Evolutionary conservation across 1,284 basidiomycete genomes (phyloP).

Genomic region (Ganoderma leucocontextum): DNA sequence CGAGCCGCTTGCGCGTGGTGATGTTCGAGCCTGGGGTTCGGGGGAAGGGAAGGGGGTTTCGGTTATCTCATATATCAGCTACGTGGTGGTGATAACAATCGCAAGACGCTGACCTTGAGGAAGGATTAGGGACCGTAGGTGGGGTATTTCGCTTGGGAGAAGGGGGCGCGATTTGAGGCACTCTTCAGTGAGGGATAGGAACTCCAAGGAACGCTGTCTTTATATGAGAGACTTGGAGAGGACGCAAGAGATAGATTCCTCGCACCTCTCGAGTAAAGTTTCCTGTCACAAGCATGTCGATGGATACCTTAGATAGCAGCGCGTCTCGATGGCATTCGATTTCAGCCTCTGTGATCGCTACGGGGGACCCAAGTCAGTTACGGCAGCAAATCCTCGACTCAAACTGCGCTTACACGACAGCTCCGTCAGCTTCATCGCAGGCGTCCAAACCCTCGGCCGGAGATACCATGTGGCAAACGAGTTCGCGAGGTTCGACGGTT

Average conservation of each 20-base stretch:
- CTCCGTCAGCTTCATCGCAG: conserved; percentile 39
- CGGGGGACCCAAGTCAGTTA: not conserved
- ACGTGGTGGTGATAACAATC: not conserved
- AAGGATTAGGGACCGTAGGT: conserved; percentile 35
- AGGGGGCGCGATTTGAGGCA: conserved; percentile 31
- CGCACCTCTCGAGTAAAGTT: conserved; percentile 37
- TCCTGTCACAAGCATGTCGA: conserved; percentile 39
- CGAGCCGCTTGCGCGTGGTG: conserved; percentile 32
- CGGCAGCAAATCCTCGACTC: not conserved
- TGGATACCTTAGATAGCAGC: conserved; percentile 34
- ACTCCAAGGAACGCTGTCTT: conserved; percentile 18
- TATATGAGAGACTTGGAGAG: not conserved
- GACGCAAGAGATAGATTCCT: not conserved
- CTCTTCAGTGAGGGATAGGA: conserved; percentile 29
- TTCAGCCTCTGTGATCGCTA: conserved; percentile 34
- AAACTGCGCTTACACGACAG: conserved; percentile 31
- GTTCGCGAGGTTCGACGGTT: conserved; percentile 40
- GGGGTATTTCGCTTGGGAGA: conserved; percentile 32
- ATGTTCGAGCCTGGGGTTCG: conserved; percentile 34
- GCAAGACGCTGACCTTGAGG: conserved; percentile 31
- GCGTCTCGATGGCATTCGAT: conserved; percentile 38
- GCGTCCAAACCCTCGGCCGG: conserved; percentile 38
- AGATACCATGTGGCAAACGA: conserved; percentile 34
- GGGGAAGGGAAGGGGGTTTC: not conserved
- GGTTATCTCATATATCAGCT: conserved; percentile 1